Evolutionary conservation across 495 filamentous ascomycete species (phyloP).

Genomic region (Penicillium tannophilum): DNA sequence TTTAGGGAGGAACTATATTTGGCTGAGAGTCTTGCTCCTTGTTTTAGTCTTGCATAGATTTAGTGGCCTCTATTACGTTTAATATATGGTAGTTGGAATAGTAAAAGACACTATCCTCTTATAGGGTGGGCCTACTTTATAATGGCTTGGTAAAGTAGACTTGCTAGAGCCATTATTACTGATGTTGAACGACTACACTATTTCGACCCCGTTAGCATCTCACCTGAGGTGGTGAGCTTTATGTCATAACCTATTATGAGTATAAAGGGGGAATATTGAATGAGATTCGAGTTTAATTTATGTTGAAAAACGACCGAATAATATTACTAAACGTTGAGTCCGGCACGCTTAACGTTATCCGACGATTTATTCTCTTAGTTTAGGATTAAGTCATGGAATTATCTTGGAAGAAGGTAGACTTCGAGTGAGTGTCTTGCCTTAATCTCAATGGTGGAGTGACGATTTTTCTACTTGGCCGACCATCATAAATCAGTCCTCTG

Average conservation of each 20-base stretch:
- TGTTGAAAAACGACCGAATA: background rate
- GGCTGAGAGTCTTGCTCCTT: background rate
- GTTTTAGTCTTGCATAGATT: background rate
- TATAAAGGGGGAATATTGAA: background rate
- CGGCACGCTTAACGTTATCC: background rate
- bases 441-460: background rate
- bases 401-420: background rate
- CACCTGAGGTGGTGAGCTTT: background rate
- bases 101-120: background rate
- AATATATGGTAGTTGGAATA: background rate
- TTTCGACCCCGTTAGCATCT: background rate
- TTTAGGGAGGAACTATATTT: background rate
- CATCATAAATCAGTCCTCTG: background rate
- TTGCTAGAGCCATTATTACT: background rate
- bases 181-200: background rate
- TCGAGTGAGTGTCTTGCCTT: background rate
- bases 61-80: background rate
- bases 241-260: background rate
- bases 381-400: background rate
- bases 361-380: too few relatives aligned
- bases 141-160: background rate
- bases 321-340: background rate
- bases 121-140: background rate
- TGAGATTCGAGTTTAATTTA: background rate
- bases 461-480: too few relatives aligned